Percentiles rank a stretch among this genome's conserved stretches.
phyloP scores from a whole-genome alignment of 169 alveolate species.

The Eimeria tenella region DNA sequence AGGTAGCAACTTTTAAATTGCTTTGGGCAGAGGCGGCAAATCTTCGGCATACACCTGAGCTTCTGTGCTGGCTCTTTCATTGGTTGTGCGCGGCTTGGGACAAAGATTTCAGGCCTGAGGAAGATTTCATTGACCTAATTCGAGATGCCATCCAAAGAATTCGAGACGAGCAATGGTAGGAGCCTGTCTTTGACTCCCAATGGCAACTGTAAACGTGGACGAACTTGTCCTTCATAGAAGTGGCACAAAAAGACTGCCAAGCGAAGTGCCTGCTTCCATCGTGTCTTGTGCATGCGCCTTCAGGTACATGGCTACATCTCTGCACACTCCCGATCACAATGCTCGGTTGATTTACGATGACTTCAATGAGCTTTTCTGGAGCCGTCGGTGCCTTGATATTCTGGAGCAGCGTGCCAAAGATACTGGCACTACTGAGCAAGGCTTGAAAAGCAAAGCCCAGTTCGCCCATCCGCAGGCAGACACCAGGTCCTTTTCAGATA shows the following conservation, averaged over 20 bases:
- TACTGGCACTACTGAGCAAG: not conserved
- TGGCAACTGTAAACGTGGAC: no score
- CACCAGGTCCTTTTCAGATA: not conserved
- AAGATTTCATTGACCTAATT: constrained; percentile 73
- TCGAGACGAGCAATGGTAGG: constrained; percentile 79
- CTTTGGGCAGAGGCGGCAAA: constrained; percentile 80
- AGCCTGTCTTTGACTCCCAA: no score
- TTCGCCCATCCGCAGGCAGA: not conserved
- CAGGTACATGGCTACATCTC: constrained; percentile 74
- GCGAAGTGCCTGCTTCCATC: no score
- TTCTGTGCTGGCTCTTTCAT: constrained; percentile 76
- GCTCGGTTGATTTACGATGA: constrained; percentile 79
- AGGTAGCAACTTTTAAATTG: constrained; percentile 72
- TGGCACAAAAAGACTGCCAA: no score
- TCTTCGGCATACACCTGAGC: constrained; percentile 79
- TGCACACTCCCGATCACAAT: constrained; percentile 77
- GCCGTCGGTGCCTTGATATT: constrained; percentile 62
- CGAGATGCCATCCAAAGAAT: constrained; percentile 75
- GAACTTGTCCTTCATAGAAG: no score
- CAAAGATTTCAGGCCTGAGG: constrained; percentile 71
- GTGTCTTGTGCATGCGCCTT: not conserved
- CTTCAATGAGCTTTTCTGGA: constrained; percentile 77
- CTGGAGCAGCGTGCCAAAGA: not conserved
- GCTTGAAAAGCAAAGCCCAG: not conserved
- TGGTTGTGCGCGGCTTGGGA: constrained; percentile 80